A percentile compares a stretch with the other conserved stretches of the same genome.
These are phyloP conservation scores for Aureobasidium vineae DNA, from an alignment of 2,329 filamentous ascomycete species.

Conservation along the genomic window DNA sequence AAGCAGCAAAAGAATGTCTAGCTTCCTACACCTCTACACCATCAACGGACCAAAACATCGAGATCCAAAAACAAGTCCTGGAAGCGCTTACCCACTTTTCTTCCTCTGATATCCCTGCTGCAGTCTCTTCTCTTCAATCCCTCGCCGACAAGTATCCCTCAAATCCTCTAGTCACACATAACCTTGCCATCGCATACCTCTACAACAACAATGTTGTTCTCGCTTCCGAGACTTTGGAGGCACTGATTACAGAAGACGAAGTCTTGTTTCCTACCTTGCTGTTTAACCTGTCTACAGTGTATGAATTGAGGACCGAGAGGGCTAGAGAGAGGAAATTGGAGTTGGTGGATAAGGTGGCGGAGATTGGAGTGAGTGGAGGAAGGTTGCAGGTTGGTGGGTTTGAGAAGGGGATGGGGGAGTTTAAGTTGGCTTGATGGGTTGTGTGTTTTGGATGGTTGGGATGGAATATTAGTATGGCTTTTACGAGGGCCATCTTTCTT, in stretches of 20 bases:
- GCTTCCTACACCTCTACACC: slow-evolving; percentile 37
- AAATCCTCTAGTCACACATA: slow-evolving; percentile 74
- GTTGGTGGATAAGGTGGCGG: slow-evolving; percentile 58
- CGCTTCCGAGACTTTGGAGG: slow-evolving; percentile 66
- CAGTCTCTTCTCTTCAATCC: slow-evolving; percentile 60
- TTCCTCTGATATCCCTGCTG: slow-evolving; percentile 67
- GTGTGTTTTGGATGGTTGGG: too few species aligned
- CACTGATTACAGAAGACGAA: slow-evolving; percentile 47
- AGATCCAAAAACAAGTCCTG: slow-evolving; percentile 40
- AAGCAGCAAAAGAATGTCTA: slow-evolving; percentile 33
- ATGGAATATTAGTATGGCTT: too few species aligned
- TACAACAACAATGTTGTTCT: slow-evolving; percentile 76
- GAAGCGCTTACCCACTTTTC: slow-evolving; percentile 73
- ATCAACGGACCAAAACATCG: background rate
- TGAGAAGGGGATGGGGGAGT: slow-evolving; percentile 3
- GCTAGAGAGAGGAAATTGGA: slow-evolving; percentile 66
- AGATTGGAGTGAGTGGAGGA: background rate
- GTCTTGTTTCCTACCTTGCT: slow-evolving; percentile 68
- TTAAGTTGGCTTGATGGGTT: background rate
- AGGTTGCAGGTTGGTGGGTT: background rate
- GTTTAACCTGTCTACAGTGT: slow-evolving; percentile 88
- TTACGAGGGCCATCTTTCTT: too few species aligned
- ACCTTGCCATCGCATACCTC: slow-evolving; percentile 77
- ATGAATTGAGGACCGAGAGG: slow-evolving; percentile 83
- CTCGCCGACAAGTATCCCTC: slow-evolving; percentile 50